Evolutionary conservation across 148 eudicot species (phyloP).

Genomic region (Arctostaphylos glauca): DNA sequence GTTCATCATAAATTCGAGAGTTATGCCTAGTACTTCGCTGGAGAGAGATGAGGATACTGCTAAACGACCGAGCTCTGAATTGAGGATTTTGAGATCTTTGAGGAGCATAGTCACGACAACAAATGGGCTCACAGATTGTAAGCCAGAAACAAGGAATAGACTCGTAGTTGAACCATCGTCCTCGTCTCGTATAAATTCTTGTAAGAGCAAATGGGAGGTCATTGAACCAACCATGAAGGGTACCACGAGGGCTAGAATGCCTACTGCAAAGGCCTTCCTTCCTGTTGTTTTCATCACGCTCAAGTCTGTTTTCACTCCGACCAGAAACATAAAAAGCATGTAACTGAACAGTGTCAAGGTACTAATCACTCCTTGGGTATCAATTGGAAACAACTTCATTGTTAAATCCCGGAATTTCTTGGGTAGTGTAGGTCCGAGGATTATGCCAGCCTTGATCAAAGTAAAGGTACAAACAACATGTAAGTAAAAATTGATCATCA

Average conservation of each 20-base stretch:
- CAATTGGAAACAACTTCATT: conserved; percentile 9
- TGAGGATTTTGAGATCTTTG: conserved; percentile 31
- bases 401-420: neutral
- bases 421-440: conserved; percentile 21
- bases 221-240: conserved; percentile 2
- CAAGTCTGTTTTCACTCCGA: conserved; percentile 24
- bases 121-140: conserved; percentile 23
- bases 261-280: conserved; percentile 20
- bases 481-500: neutral
- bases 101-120: conserved; percentile 26
- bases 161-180: neutral
- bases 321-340: conserved; percentile 23
- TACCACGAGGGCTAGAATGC: conserved; percentile 5
- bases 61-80: conserved; percentile 40
- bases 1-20: neutral
- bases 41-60: conserved; percentile 21
- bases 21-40: conserved; percentile 10
- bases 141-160: neutral
- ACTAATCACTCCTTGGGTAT: conserved; percentile 10
- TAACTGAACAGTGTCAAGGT: conserved; percentile 14
- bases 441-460: conserved; percentile 24
- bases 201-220: neutral
- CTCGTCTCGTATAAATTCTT: neutral
- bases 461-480: neutral
- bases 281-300: conserved; percentile 18